Evolutionary conservation across 139 green algal genomes (phyloP).

Genomic region (Chlamydomonas incerta): DNA sequence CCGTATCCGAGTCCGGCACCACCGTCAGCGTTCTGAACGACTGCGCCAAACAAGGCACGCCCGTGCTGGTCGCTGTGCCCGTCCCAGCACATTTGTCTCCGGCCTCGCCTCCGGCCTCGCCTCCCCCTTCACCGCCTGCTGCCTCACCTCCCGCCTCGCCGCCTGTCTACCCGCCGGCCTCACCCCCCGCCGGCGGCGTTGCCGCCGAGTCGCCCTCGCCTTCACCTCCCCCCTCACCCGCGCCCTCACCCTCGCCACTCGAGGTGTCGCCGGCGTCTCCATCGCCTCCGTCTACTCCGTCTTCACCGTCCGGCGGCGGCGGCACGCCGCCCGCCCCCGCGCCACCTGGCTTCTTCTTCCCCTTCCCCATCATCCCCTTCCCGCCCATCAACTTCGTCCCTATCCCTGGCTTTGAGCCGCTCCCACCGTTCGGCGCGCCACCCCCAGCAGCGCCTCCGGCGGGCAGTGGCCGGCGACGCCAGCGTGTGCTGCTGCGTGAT

Average conservation of each 20-base stretch:
- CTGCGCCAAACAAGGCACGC: not conserved
- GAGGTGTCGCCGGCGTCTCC: not conserved
- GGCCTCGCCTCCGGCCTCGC: not conserved
- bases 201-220: not conserved
- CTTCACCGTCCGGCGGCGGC: not conserved
- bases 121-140: not conserved
- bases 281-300: not conserved
- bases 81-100: no score
- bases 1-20: conserved; percentile 7
- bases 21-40: conserved; percentile 23
- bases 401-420: not conserved
- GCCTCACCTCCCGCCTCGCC: not conserved
- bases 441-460: no score
- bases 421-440: no score
- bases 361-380: not conserved
- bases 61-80: not conserved
- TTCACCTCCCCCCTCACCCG: not conserved
- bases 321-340: no score
- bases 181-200: no score
- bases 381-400: not conserved
- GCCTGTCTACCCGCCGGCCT: not conserved
- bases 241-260: not conserved
- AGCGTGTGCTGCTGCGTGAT: no score
- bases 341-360: not conserved
- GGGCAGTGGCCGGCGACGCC: no score